Conservation (phyloP, 106 monocot species). For the Vanilla planifolia region DNA sequence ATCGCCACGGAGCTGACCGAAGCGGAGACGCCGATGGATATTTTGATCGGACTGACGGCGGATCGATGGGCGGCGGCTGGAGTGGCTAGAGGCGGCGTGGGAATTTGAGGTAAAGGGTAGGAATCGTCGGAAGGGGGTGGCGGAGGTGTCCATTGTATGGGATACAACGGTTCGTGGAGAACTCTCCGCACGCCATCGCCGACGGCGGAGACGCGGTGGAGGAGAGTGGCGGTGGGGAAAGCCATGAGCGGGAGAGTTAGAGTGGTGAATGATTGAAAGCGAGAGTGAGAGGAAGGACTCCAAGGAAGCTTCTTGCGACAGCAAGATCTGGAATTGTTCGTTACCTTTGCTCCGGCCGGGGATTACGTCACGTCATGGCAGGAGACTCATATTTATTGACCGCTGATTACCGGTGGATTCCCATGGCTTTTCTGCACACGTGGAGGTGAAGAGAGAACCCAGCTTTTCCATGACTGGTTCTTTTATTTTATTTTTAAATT, state of each 20-base stretch:
- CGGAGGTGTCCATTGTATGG: conserved; percentile 31
- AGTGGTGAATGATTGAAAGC: not conserved
- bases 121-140: conserved; percentile 9
- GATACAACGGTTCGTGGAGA: conserved; percentile 29
- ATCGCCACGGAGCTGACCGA: not conserved
- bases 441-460: no score
- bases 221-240: not conserved
- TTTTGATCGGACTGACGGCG: not conserved
- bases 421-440: no score
- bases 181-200: conserved; percentile 6
- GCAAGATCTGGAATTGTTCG: conserved; percentile 23
- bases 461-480: no score
- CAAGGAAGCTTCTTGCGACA: conserved; percentile 12
- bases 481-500: no score
- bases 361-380: conserved; percentile 16
- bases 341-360: not conserved
- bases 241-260: conserved; percentile 10
- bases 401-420: no score
- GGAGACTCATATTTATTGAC: no score
- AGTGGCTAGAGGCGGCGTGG: not conserved
- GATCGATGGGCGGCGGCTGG: conserved; percentile 7
- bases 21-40: conserved; percentile 4
- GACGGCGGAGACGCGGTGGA: not conserved
- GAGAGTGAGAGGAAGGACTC: not conserved
- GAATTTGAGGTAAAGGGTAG: conserved; percentile 6